A percentile compares a stretch with the other conserved stretches of the same genome.
Evolutionary conservation across 495 filamentous ascomycete genomes (phyloP).

Genomic region (Penicillium parvum): DNA sequence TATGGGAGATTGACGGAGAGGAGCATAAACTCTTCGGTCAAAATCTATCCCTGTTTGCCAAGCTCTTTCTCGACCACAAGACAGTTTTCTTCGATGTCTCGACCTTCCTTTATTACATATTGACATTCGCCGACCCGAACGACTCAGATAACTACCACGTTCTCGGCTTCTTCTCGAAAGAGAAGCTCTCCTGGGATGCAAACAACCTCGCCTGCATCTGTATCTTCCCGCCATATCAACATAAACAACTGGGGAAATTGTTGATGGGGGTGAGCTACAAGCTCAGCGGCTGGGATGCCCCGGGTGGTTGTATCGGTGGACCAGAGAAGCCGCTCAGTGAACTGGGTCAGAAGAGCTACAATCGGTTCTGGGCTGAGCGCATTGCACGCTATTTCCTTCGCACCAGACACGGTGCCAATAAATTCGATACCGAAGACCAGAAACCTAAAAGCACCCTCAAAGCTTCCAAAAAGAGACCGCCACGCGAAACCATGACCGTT

Average conservation of each 20-base stretch:
- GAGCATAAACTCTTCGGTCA: slow-evolving; percentile 89
- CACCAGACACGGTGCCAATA: slow-evolving; percentile 20
- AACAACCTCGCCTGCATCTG: slow-evolving; percentile 98
- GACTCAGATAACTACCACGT: slow-evolving; percentile 47
- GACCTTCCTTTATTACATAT: slow-evolving; percentile 91
- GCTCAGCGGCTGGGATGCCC: slow-evolving; percentile 71
- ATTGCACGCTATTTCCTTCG: slow-evolving; percentile 62
- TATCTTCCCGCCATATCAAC: slow-evolving; percentile 93
- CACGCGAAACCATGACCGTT: slow-evolving; percentile 45
- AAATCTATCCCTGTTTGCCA: slow-evolving; percentile 94
- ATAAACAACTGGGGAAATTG: slow-evolving; percentile 78
- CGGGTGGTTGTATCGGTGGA: slow-evolving; percentile 69
- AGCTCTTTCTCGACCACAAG: slow-evolving; percentile 96
- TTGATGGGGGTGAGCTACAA: slow-evolving; percentile 94
- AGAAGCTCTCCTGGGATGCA: slow-evolving; percentile 97
- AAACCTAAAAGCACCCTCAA: slow-evolving; percentile 27
- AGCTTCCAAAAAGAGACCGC: slow-evolving; percentile 31
- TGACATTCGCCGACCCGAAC: slow-evolving; percentile 49
- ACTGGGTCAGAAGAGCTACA: slow-evolving; percentile 73
- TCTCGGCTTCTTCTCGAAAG: slow-evolving; percentile 95
- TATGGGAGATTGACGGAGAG: slow-evolving; percentile 93
- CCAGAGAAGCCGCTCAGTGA: slow-evolving; percentile 91
- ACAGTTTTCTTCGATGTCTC: slow-evolving; percentile 96
- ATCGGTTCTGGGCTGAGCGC: slow-evolving; percentile 76
- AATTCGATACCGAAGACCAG: slow-evolving; percentile 22